Evolutionary conservation across 768 basidiomycete genomes (phyloP).

Genomic region (Mycena galericulata): DNA sequence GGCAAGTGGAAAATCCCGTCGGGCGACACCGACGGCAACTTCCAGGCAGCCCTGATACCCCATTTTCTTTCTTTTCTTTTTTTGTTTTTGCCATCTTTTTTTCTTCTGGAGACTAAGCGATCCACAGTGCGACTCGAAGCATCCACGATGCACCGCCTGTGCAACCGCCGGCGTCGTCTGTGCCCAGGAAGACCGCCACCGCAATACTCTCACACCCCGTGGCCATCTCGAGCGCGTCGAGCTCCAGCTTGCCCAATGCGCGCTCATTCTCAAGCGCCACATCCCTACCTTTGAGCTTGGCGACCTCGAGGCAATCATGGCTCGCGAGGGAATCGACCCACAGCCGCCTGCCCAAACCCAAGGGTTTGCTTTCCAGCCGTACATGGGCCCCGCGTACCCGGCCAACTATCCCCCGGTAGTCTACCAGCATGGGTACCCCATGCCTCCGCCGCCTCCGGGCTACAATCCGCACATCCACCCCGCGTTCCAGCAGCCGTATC

Average conservation of each 20-base stretch:
- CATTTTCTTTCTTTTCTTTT: constrained; percentile 43
- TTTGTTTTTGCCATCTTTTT: constrained; percentile 45
- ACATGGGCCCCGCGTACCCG: constrained; percentile 19
- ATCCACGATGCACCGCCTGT: constrained; percentile 88
- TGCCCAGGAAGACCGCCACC: constrained; percentile 90
- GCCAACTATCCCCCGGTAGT: constrained; percentile 45
- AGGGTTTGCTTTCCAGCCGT: constrained; percentile 39
- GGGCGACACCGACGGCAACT: constrained; percentile 87
- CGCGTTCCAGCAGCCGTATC: constrained; percentile 65
- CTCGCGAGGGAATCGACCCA: constrained; percentile 75
- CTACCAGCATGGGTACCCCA: constrained; percentile 48
- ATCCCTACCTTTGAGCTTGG: constrained; percentile 76
- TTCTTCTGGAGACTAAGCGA: constrained; percentile 45
- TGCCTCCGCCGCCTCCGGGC: constrained; percentile 52
- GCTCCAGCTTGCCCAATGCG: constrained; percentile 82
- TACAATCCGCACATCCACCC: constrained; percentile 74
- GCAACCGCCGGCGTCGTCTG: constrained; percentile 82
- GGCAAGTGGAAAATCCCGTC: constrained; percentile 80
- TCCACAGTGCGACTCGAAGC: constrained; percentile 88
- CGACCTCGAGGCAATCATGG: constrained; percentile 72
- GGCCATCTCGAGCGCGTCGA: constrained; percentile 88
- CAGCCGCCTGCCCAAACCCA: constrained; percentile 35
- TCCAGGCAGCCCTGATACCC: constrained; percentile 59
- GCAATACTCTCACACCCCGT: constrained; percentile 87
- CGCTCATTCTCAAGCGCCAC: constrained; percentile 80